A percentile compares a stretch with the other conserved stretches of the same genome.
These are phyloP conservation scores for Apophysomyces variabilis DNA, from an alignment of 371 early-diverging fungal species.

Conservation along the genomic window DNA sequence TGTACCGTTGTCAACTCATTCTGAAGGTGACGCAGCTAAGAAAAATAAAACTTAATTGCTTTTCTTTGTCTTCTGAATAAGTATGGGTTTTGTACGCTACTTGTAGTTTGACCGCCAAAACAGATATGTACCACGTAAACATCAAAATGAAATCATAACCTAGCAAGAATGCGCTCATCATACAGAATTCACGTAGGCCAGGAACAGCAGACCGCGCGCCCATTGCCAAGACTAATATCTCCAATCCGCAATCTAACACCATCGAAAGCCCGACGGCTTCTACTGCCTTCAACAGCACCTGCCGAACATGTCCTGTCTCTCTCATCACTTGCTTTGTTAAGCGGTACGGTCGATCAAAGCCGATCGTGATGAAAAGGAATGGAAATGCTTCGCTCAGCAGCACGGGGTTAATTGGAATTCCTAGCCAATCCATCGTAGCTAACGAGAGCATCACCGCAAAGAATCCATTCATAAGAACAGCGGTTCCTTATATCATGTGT, in stretches of 20 bases:
- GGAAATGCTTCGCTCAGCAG: constrained; percentile 90
- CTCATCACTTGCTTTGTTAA: constrained; percentile 84
- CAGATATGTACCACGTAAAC: constrained; percentile 87
- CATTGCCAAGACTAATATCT: constrained; percentile 76
- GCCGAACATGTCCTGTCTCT: constrained; percentile 54
- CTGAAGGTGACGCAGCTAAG: neutral
- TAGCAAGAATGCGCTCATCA: constrained; percentile 79
- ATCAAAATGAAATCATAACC: constrained; percentile 83
- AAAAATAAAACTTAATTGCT: neutral
- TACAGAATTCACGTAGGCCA: constrained; percentile 83
- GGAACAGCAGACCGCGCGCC: constrained; percentile 82
- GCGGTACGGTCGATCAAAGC: constrained; percentile 87
- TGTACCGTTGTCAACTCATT: neutral
- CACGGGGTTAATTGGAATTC: constrained; percentile 73
- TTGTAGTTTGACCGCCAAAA: constrained; percentile 89
- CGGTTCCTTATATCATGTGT: constrained; percentile 41
- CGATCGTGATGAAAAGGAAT: constrained; percentile 91
- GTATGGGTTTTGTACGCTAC: constrained; percentile 35
- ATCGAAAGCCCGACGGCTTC: constrained; percentile 70
- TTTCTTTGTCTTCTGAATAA: neutral
- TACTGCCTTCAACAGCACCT: constrained; percentile 74
- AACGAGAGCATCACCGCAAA: constrained; percentile 84
- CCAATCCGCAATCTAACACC: constrained; percentile 81
- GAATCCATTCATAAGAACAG: constrained; percentile 71
- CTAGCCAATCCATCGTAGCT: constrained; percentile 66